These are phyloP conservation scores for Spergularia azorica DNA, from an alignment of 179 eudicot genomes.

Conservation along the genomic window DNA sequence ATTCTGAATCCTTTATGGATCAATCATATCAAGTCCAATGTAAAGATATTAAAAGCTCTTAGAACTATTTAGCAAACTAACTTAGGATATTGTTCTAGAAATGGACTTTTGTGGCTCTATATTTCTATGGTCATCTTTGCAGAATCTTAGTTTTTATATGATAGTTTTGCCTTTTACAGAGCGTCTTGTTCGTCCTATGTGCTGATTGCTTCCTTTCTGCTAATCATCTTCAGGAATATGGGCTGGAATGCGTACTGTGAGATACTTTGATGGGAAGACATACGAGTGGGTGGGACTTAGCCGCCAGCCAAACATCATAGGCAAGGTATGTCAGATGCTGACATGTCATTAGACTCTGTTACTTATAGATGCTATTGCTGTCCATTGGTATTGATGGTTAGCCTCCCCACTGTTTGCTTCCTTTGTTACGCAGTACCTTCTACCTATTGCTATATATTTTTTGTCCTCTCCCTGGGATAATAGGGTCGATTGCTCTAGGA, in stretches of 20 bases:
- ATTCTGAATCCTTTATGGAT: no score
- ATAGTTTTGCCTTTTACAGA: background rate
- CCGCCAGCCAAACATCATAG: slow-evolving; percentile 90
- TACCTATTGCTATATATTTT: background rate
- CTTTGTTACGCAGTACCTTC: background rate
- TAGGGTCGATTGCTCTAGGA: background rate
- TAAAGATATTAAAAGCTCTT: no score
- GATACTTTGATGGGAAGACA: slow-evolving; percentile 94
- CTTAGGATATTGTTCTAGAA: background rate
- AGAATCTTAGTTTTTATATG: background rate
- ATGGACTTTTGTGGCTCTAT: background rate
- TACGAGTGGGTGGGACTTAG: slow-evolving; percentile 99
- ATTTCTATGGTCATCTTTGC: background rate
- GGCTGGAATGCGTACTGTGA: slow-evolving; percentile 98
- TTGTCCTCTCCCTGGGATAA: background rate
- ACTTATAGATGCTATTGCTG: background rate
- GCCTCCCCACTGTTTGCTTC: background rate
- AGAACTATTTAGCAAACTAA: no score
- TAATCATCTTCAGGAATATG: slow-evolving; percentile 64
- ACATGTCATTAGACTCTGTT: background rate
- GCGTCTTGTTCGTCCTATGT: slow-evolving; percentile 7
- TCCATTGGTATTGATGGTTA: background rate
- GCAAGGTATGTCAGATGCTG: slow-evolving; percentile 53
- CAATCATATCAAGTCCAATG: no score
- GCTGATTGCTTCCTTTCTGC: slow-evolving; percentile 14